A percentile compares a stretch with the other conserved stretches of the same genome.
These are phyloP conservation scores for Sporothrix humicola DNA, from an alignment of 2,329 filamentous ascomycete genomes.

Conservation along the genomic window DNA sequence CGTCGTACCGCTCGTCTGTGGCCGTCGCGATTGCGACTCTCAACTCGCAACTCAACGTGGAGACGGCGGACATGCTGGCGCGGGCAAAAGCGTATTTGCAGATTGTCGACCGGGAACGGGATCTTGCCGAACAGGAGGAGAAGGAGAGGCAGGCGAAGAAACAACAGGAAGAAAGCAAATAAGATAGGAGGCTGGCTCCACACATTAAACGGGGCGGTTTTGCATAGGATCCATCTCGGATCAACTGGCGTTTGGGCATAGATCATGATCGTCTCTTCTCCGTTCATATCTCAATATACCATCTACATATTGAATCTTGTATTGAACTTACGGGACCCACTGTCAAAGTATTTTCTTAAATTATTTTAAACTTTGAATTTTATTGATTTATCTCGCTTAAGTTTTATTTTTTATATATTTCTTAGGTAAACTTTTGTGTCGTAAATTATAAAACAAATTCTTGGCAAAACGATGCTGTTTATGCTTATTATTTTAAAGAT, in stretches of 20 bases:
- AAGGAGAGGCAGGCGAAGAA: slow-evolving; percentile 37
- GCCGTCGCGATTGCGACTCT: slow-evolving; percentile 39
- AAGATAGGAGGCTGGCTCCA: slow-evolving; percentile 12
- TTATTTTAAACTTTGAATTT: too few relatives aligned
- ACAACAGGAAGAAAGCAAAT: slow-evolving; percentile 31
- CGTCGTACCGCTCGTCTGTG: slow-evolving; percentile 44
- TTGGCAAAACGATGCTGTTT: too few relatives aligned
- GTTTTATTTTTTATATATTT: too few relatives aligned
- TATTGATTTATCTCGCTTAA: too few relatives aligned
- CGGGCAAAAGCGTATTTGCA: slow-evolving; percentile 50
- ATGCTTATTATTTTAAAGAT: too few relatives aligned
- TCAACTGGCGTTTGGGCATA: slow-evolving; percentile 1
- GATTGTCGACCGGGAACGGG: slow-evolving; percentile 50
- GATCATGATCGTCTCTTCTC: background rate
- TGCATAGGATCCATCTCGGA: background rate
- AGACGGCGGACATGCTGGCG: slow-evolving; percentile 50
- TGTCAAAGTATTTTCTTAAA: too few relatives aligned
- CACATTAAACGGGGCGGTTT: background rate
- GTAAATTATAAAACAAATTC: too few relatives aligned
- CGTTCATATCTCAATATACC: background rate
- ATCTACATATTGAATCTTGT: background rate
- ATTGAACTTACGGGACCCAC: too few relatives aligned
- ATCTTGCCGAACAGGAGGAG: slow-evolving; percentile 43
- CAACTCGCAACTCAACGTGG: slow-evolving; percentile 42
- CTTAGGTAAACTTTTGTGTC: too few relatives aligned